Evolutionary conservation across 2,329 filamentous ascomycete genomes (phyloP).

Genomic region (Alternaria consortialis): DNA sequence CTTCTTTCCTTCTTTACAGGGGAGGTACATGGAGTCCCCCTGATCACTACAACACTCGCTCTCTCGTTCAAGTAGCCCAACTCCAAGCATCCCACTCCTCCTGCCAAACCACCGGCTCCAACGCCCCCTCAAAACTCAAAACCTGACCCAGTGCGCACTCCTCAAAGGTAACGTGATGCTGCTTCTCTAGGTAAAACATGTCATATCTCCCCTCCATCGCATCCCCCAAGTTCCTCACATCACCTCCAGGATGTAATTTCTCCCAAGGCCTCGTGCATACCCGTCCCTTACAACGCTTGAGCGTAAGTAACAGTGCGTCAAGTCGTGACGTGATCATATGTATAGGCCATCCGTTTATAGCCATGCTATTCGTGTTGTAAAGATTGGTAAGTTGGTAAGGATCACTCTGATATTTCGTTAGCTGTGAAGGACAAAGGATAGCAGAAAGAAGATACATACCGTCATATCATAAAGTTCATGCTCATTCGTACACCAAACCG

Average conservation of each 20-base stretch:
- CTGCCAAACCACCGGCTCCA: constrained; percentile 29
- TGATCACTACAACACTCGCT: neutral
- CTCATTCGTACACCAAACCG: constrained; percentile 75
- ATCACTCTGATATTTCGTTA: constrained; percentile 35
- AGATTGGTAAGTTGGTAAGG: constrained; percentile 40
- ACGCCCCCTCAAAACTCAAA: constrained; percentile 61
- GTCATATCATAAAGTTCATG: constrained; percentile 72
- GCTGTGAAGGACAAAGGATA: neutral
- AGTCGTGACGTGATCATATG: constrained; percentile 43
- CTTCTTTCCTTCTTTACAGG: neutral
- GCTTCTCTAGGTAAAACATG: constrained; percentile 61
- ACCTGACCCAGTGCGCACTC: constrained; percentile 67
- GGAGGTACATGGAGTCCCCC: neutral
- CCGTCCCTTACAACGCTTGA: constrained; percentile 67
- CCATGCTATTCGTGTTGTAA: constrained; percentile 37
- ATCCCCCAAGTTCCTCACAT: constrained; percentile 62
- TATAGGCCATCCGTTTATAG: constrained; percentile 20
- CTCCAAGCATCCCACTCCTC: constrained; percentile 32
- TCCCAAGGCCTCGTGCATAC: constrained; percentile 67
- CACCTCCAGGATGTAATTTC: constrained; percentile 63
- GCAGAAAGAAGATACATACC: constrained; percentile 46
- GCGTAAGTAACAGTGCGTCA: constrained; percentile 66
- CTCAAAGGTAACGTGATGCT: constrained; percentile 62
- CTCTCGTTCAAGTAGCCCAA: constrained; percentile 15
- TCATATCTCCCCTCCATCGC: constrained; percentile 62